Base-by-base conservation (phyloP, 2,329 filamentous ascomycete species). In the Beauveria brongniartii region DNA sequence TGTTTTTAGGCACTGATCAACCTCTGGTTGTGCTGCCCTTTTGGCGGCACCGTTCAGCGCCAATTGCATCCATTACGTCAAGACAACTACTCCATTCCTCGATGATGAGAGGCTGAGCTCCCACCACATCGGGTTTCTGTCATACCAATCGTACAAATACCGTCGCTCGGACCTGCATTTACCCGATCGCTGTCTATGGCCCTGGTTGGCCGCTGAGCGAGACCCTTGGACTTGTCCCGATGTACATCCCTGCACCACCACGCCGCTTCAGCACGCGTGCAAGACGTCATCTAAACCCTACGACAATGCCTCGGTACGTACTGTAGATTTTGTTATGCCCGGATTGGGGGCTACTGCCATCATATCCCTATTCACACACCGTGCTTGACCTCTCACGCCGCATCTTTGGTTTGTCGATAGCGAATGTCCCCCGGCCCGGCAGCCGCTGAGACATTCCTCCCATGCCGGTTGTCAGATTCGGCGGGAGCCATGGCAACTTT, bases 21-120 rank as follows among this genome's bases (percentile, higher is more conserved):
- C 12, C 12, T 20, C 55, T 20, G 16, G 44, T 5, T 37, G 34
- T 40, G 12, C 44, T 48, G 16, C 54, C 20, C 10, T 16, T 40
- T 40, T 12, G n/a, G 54, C 18, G 28, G 54, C 9, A 40, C 44
- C 8, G 44, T 57, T 57, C 22, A 50, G 55, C 22, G 55, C 44
- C 30, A 50, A 50, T 57, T 20, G 14, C n/a, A 26, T 46, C 26
- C 40, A 57, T 57, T 57, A 57, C 55, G 55, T 57, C 55, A 57
- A 57, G 53, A 24, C 34, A 26, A 54, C 54, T 20, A 41, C 37
- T 24, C 20, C 14, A 9, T 48, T 7, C 8, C 5, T 40, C 12
- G 53, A 44, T 55, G 44, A 18, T 22, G 44, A 34, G 20, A 20
- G n/a, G n/a, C n/a, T n/a, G n/a, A n/a, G 14, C 44, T 18, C 8